Evolutionary conservation across 345 rosid species (phyloP), one percentile per base, ranked within the genome.

Genomic region (Salix suchowensis): DNA sequence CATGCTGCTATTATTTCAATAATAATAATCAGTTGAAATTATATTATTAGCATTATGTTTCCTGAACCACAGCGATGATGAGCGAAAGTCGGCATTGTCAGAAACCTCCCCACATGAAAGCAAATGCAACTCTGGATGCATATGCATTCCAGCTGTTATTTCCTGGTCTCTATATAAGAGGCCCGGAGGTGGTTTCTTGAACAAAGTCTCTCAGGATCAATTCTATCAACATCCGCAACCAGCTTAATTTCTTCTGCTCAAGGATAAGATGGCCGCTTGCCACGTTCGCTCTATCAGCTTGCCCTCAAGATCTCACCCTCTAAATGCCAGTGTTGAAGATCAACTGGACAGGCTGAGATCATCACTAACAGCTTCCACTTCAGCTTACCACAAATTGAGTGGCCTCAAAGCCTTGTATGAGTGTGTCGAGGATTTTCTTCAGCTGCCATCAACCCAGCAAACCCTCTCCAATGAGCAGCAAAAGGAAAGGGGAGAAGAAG

Each of bases 261-360:
- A 65, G 65, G 24, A 62, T 55, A 70, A 67, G 58, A 82, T 67
- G 76, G 73, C 77, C 61, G 46, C 60, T 15, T 40, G 28, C n/a
- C 84, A 83, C 15, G 67, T 30, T 61, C 84, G 84, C 15, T 83
- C 84, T 5, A 73, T 34, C 67, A 83, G 86, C 32, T 71, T 83
- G 39, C 86, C 88, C 12, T 74, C 81, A 10, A 74, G 61, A 65
- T 32, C 79, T n/a, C 86, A 83, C 42, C 86, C 84, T 44, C 75
- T 81, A 19, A 67, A 23, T 19, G 16, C 28, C 2, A 52, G 13
- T 5, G 79, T 83, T 15, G 78, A 74, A 61, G 79, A 55, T 39
- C 82, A 73, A 11, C 73, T 81, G 55, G 23, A 42, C 11, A 69
- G 81, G 65, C 67, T 82, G 50, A 79, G 76, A 60, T 67, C 77